Base-by-base conservation (phyloP, 306 rosid species). In the Alnus rubra region DNA sequence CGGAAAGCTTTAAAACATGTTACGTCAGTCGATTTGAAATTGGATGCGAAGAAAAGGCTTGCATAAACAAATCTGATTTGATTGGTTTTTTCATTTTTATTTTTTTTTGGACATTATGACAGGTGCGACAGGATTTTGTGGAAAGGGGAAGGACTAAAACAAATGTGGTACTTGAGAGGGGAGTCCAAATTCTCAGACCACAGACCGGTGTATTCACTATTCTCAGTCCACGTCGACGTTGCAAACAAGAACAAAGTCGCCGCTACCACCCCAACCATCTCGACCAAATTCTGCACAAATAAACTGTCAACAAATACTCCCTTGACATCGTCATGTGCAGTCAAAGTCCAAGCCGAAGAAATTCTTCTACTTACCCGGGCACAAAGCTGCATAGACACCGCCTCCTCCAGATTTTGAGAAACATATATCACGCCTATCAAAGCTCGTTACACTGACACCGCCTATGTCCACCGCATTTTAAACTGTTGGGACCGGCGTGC, bases 71-170 rank as follows among this genome's bases (percentile, higher is more conserved):
- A 30, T 45, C 13, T 19, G 35, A 19, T 49, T 68, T 74, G 44
- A 79, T 28, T 8, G 16, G 37, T 45, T 53, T 19, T 72, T 60
- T 23, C 28, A 23, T 23, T 23, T 23, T 23, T 23, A 0, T 23
- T 23, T 81, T 12, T 2, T n/a, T 37, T 31, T 69, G 12, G 42
- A 60, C n/a, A 23, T 13, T 0, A 33, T n/a, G 37, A 28, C 81
- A 94, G 98, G 98, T 95, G 99, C 12, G 99, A 95, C 76, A 78
- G 99, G 85, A 93, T 95, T 35, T 80, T 95, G 70, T 95, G 99
- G 99, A 93, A 90, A 81, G 99, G 99, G 7, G 89, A 92, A 63
- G 92, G 92, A 4, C 74, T 95, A 16, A 88, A 90, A 56, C 98
- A 95, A 74, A 81, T 85, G 70, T 85, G 91, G 85, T 95, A 95